A percentile compares a stretch with the other conserved stretches of the same genome.
Conservation (phyloP, 2,329 filamentous ascomycete species). For the Aureobasidium sp. region DNA sequence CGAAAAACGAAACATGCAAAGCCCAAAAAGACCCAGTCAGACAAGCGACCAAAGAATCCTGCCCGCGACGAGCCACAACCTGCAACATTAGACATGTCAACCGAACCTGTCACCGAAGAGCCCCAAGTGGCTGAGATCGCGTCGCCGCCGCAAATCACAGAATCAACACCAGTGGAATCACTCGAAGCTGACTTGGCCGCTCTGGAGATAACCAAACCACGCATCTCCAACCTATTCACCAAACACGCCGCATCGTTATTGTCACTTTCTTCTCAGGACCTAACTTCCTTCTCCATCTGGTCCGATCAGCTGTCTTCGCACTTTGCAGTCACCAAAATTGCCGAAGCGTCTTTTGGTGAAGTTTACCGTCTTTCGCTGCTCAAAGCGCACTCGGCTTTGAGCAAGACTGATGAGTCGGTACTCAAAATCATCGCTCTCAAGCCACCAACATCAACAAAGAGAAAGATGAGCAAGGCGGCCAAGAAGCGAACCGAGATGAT, state of each 20-base stretch:
- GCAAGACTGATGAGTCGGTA: conserved; percentile 32
- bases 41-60: background rate
- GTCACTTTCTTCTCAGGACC: conserved; percentile 24
- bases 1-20: conserved; percentile 8
- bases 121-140: background rate
- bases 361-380: conserved; percentile 49
- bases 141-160: background rate
- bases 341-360: conserved; percentile 58
- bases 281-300: conserved; percentile 33
- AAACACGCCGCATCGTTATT: conserved; percentile 23
- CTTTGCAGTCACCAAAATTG: conserved; percentile 50
- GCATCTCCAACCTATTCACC: conserved; percentile 13
- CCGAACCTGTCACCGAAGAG: background rate
- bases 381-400: conserved; percentile 17
- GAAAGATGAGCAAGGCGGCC: conserved; percentile 41
- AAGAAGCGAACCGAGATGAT: conserved; percentile 35
- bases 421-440: conserved; percentile 38
- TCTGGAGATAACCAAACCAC: background rate
- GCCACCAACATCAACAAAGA: conserved; percentile 32
- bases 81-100: background rate
- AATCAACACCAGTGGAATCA: background rate
- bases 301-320: conserved; percentile 31
- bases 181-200: background rate
- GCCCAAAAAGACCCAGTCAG: background rate
- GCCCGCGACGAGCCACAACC: background rate